Evolutionary conservation across 2,329 filamentous ascomycete species (phyloP).

Genomic region (Rhynchosporium agropyri): DNA sequence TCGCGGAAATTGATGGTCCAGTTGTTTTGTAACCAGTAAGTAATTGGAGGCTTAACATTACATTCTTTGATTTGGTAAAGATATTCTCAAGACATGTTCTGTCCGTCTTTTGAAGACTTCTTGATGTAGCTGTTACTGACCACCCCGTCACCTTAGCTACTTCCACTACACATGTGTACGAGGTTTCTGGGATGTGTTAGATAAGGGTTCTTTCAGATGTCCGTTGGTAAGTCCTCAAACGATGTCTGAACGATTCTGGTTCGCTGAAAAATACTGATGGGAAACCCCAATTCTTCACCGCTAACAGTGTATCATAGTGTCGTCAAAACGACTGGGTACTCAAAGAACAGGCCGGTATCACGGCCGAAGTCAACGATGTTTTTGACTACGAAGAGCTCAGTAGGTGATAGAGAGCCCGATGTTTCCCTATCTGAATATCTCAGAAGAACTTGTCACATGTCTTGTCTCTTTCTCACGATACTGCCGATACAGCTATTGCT

Average conservation of each 20-base stretch:
- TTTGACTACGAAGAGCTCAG: neutral
- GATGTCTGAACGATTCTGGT: too few species aligned
- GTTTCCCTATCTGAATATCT: neutral
- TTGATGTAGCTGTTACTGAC: too few species aligned
- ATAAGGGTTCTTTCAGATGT: neutral
- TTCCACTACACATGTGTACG: neutral
- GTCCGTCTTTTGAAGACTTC: too few species aligned
- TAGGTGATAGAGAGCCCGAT: neutral
- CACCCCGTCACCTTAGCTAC: neutral
- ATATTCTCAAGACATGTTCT: too few species aligned
- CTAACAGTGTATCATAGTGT: neutral
- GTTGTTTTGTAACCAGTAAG: neutral
- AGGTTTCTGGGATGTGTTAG: neutral
- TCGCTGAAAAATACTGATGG: too few species aligned
- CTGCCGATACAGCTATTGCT: too few species aligned
- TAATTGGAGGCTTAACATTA: too few species aligned
- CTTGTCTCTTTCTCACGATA: too few species aligned
- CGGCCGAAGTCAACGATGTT: neutral
- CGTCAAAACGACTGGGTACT: neutral
- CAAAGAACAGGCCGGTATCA: neutral
- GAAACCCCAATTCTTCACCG: neutral
- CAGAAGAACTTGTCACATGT: too few species aligned
- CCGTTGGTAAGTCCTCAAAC: neutral
- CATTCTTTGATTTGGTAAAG: too few species aligned
- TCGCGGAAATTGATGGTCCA: conserved; percentile 1